A percentile compares a stretch with the other conserved stretches of the same genome.
Conservation (phyloP, 768 basidiomycete genomes). For the Hygrophorus russula region DNA sequence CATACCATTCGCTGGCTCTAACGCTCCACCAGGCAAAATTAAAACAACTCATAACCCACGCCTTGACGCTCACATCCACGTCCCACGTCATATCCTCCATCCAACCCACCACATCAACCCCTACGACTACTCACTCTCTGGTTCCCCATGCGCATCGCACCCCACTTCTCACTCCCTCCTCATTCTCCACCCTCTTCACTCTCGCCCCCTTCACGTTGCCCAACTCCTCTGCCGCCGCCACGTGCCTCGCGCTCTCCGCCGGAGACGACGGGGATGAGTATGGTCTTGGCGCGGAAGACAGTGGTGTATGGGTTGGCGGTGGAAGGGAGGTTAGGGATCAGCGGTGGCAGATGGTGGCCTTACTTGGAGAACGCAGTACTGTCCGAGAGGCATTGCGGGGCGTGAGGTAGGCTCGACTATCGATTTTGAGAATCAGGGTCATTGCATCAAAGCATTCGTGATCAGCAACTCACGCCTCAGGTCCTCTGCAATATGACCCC, state of each 20-base stretch:
- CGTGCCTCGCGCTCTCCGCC: slow-evolving; percentile 44
- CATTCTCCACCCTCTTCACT: slow-evolving; percentile 72
- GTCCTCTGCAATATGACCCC: no score
- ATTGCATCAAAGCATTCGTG: no score
- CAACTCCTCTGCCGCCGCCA: slow-evolving; percentile 66
- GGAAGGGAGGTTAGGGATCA: slow-evolving; percentile 46
- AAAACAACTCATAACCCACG: slow-evolving; percentile 75
- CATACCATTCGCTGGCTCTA: background rate
- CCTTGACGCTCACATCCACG: slow-evolving; percentile 62
- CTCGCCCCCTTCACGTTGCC: slow-evolving; percentile 70
- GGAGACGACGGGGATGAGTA: slow-evolving; percentile 31
- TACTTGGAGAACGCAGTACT: slow-evolving; percentile 63
- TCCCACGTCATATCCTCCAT: slow-evolving; percentile 75
- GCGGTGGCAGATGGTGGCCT: slow-evolving; percentile 68
- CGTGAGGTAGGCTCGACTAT: background rate
- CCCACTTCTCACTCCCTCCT: slow-evolving; percentile 49
- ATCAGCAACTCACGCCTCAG: no score
- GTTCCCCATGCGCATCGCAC: slow-evolving; percentile 21
- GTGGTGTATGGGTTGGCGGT: slow-evolving; percentile 44
- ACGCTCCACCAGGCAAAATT: slow-evolving; percentile 49
- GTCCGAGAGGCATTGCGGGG: slow-evolving; percentile 46
- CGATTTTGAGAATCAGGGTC: no score
- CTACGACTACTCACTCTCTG: slow-evolving; percentile 17
- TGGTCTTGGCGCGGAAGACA: slow-evolving; percentile 42
- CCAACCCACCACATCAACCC: slow-evolving; percentile 37